A percentile compares a stretch with the other conserved stretches of the same genome.
These are phyloP conservation scores for Cadophora malorum DNA, from an alignment of 2,329 filamentous ascomycete genomes.

Conservation along the genomic window DNA sequence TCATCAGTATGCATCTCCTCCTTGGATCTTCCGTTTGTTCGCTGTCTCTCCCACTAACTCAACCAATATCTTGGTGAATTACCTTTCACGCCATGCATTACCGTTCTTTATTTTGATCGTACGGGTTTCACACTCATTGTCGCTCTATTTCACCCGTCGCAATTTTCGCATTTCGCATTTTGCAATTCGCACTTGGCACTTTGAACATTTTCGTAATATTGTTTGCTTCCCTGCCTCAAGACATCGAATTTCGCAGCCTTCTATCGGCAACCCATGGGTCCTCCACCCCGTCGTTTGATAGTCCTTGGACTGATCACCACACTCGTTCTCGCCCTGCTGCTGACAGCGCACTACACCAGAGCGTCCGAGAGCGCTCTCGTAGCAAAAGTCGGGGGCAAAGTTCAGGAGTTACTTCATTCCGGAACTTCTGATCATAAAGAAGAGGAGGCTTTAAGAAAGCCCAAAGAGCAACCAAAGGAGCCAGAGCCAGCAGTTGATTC, in stretches of 20 bases:
- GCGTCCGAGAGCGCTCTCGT: conserved; percentile 10
- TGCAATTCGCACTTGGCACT: background rate
- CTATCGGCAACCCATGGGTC: background rate
- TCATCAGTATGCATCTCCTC: background rate
- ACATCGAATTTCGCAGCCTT: background rate
- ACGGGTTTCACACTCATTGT: background rate
- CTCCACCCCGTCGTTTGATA: conserved; percentile 15
- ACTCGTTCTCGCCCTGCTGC: conserved; percentile 5
- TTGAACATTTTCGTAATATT: background rate
- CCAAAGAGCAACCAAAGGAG: background rate
- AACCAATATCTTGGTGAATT: background rate
- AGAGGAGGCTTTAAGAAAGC: background rate
- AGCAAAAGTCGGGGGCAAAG: conserved; percentile 13
- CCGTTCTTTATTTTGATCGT: background rate
- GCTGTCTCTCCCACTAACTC: background rate
- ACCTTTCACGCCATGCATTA: background rate
- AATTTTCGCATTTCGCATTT: background rate
- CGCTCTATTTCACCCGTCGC: background rate
- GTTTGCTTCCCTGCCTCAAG: background rate
- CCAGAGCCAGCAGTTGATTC: background rate
- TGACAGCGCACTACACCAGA: background rate
- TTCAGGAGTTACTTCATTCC: conserved; percentile 18
- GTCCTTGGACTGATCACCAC: conserved; percentile 18
- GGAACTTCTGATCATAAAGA: background rate
- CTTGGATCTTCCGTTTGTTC: background rate